phyloP scores from a whole-genome alignment of 176 grass and related monocot species.

The Bothriochloa decipiens region DNA sequence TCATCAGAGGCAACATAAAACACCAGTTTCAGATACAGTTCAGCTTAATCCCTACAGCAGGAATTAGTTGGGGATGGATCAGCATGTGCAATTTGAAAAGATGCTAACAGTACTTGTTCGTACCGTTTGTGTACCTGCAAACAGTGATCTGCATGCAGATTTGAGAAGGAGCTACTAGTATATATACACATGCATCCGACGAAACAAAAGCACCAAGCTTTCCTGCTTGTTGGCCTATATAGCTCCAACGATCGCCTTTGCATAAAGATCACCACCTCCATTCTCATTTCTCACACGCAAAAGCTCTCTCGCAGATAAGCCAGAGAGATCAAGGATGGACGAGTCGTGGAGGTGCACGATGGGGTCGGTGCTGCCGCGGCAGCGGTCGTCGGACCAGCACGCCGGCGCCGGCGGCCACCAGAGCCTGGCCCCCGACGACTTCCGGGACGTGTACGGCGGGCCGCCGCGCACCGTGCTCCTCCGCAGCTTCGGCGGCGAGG shows the following conservation, averaged over 20 bases:
- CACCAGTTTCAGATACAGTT: not conserved
- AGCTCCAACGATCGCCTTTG: constrained; percentile 23
- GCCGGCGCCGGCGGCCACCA: constrained; percentile 11
- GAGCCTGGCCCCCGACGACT: constrained; percentile 60
- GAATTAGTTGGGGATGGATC: not conserved
- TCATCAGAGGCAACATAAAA: constrained; percentile 1
- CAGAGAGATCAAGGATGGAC: constrained; percentile 47
- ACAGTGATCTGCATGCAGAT: not conserved
- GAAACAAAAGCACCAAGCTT: constrained; percentile 46
- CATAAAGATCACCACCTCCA: constrained; percentile 27
- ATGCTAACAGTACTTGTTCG: constrained; percentile 46
- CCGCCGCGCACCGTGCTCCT: constrained; percentile 84
- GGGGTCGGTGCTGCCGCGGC: constrained; percentile 56
- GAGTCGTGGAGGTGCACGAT: constrained; percentile 84
- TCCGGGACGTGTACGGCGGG: constrained; percentile 87
- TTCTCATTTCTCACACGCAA: constrained; percentile 31
- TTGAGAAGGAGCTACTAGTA: constrained; percentile 4
- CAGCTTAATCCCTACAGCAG: not conserved
- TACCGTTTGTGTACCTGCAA: constrained; percentile 47
- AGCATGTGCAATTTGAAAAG: constrained; percentile 17
- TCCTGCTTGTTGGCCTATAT: constrained; percentile 22
- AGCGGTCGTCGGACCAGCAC: constrained; percentile 36
- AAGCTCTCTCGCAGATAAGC: constrained; percentile 11
- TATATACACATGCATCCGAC: constrained; percentile 47
- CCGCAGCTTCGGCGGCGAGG: constrained; percentile 67